Evolutionary conservation across 768 basidiomycete species (phyloP), one percentile per base, ranked within the genome.

Genomic region (Gautieria morchelliformis): DNA sequence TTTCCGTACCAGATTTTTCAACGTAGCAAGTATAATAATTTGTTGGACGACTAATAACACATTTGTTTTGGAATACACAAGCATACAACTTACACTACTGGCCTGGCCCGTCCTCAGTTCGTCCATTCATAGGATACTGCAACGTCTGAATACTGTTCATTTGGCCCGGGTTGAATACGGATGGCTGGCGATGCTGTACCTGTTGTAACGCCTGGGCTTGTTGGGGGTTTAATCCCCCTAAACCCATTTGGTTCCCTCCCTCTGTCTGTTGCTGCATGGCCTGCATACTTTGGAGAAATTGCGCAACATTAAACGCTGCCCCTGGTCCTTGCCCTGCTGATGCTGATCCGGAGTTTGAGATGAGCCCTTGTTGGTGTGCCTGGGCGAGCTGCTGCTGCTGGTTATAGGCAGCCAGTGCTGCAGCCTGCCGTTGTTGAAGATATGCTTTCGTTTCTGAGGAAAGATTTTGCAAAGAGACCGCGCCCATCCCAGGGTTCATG

Each of bases 61-160:
- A 58, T 30, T 37, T 4, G n/a, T 7, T 40, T 37, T 10, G 12
- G 24, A 39, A 24, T 53, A 53, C 17, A 33, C 22, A 24, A 24
- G 33, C 17, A 40, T 53, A 49, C 32, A 27, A 14, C 6, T 30
- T 24, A 30, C 19, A 17, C 48, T 49, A 52, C 20, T 52, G 35
- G 15, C 51, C 35, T 40, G 3, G 48, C 58, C 69, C 70, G 4
- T 73, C 71, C 33, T 62, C 68, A 55, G 53, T 73, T 17, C 74
- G 67, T 52, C 74, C 27, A 27, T 27, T 72, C 69, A 76, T 75
- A 59, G 76, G 76, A 22, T 75, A 76, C 64, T 75, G 75, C 63
- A 77, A 30, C 72, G 77, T 72, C 60, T 75, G 74, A 20, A 20
- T 12, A 49, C 14, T 10, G 14, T 10, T 33, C 22, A 49, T 49